Conservation (phyloP, 371 early-diverging fungal genomes). For the Aphelidium insulamus region DNA sequence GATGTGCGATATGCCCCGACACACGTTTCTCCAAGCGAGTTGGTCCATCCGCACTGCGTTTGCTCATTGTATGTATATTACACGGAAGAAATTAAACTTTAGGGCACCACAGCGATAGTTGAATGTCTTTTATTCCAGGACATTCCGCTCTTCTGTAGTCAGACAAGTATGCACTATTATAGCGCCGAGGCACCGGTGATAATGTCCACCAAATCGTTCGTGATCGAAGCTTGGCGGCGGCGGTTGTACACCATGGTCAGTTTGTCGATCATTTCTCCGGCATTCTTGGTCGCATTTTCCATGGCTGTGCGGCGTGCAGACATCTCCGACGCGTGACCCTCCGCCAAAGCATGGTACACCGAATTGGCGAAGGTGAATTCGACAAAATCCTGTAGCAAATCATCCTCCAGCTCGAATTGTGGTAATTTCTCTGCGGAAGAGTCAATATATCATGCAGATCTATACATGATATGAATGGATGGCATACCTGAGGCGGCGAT, state of each 20-base stretch:
- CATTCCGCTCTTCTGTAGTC: too few relatives aligned
- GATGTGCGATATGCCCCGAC: too few relatives aligned
- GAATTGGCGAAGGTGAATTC: conserved; percentile 85
- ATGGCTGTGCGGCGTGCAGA: conserved; percentile 91
- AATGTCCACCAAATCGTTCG: conserved; percentile 80
- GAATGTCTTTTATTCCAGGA: too few relatives aligned
- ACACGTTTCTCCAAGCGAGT: too few relatives aligned
- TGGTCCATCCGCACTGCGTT: too few relatives aligned
- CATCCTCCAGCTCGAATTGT: conserved; percentile 76
- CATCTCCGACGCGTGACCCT: conserved; percentile 94
- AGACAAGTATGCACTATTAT: too few relatives aligned
- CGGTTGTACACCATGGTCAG: conserved; percentile 66
- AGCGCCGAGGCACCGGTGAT: conserved; percentile 83
- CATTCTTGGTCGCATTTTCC: conserved; percentile 99
- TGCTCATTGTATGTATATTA: too few relatives aligned
- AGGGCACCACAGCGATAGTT: too few relatives aligned
- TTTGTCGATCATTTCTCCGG: conserved; percentile 40
- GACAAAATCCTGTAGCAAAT: conserved; percentile 63
- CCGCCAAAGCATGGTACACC: conserved; percentile 82
- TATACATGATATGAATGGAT: background rate
- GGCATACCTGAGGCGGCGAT: conserved; percentile 48
- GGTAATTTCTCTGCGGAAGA: conserved; percentile 42
- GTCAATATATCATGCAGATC: background rate
- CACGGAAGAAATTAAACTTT: too few relatives aligned
- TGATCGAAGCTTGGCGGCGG: conserved; percentile 88